phyloP scores from a whole-genome alignment of 192 early-diverging fungal species.

The Coemansia pectinata region DNA sequence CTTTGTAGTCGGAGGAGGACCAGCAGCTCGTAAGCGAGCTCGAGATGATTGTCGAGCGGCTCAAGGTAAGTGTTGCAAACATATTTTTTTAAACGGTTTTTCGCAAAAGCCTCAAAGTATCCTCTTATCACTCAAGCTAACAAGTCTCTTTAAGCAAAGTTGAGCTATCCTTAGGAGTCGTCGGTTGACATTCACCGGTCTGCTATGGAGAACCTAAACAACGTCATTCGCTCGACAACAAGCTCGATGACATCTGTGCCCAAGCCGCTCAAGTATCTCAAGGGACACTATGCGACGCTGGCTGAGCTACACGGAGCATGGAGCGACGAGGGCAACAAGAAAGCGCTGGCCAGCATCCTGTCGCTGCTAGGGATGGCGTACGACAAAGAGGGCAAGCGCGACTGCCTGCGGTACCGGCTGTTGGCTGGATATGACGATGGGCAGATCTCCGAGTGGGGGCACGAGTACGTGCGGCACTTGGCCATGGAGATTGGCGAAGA shows the following conservation, averaged over 20 bases:
- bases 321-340: slow-evolving; percentile 71
- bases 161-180: slow-evolving; percentile 53
- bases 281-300: slow-evolving; percentile 79
- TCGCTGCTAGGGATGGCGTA: slow-evolving; percentile 98
- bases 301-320: slow-evolving; percentile 71
- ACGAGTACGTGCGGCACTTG: slow-evolving; percentile 98
- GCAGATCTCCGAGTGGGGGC: slow-evolving; percentile 91
- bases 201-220: slow-evolving; percentile 85
- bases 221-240: slow-evolving; percentile 89
- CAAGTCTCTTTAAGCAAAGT: background rate
- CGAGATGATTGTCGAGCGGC: slow-evolving; percentile 90
- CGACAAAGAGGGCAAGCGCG: slow-evolving; percentile 80
- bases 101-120: background rate
- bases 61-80: slow-evolving; percentile 63
- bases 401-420: slow-evolving; percentile 84
- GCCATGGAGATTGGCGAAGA: slow-evolving; percentile 89
- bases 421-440: slow-evolving; percentile 72
- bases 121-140: background rate
- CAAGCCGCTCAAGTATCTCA: slow-evolving; percentile 96
- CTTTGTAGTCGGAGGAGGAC: slow-evolving; percentile 94
- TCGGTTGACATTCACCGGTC: slow-evolving; percentile 77
- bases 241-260: slow-evolving; percentile 99
- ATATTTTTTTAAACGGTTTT: background rate
- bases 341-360: slow-evolving; percentile 89
- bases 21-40: slow-evolving; percentile 89